These are phyloP conservation scores for Phytophthora nicotianae DNA, from an alignment of 352 stramenopile species.

Conservation along the genomic window DNA sequence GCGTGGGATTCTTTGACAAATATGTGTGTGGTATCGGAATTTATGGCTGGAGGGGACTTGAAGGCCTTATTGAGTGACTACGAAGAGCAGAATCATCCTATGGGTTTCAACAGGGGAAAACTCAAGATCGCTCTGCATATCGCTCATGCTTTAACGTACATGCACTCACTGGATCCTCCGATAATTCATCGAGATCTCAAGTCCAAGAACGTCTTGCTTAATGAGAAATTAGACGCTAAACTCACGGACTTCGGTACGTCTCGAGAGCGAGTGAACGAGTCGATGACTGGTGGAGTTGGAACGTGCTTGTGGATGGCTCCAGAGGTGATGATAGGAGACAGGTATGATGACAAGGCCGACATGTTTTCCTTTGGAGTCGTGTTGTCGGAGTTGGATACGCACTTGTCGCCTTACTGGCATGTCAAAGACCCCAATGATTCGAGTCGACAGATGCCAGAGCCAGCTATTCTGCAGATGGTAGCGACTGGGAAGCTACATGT, in stretches of 20 bases:
- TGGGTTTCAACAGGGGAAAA: constrained; percentile 43
- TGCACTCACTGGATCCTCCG: constrained; percentile 43
- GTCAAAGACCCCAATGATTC: constrained; percentile 34
- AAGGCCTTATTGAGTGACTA: constrained; percentile 41
- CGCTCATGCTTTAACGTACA: constrained; percentile 42
- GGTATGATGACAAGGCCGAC: constrained; percentile 47
- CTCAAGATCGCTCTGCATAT: constrained; percentile 44
- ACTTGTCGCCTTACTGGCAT: constrained; percentile 34
- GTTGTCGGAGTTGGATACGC: constrained; percentile 40
- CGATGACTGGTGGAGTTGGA: constrained; percentile 43
- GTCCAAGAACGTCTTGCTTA: constrained; percentile 57
- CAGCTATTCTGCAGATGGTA: constrained; percentile 53
- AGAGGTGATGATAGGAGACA: constrained; percentile 45
- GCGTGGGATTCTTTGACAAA: constrained; percentile 54
- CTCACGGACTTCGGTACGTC: constrained; percentile 52
- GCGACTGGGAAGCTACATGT: constrained; percentile 48
- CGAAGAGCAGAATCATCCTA: constrained; percentile 19
- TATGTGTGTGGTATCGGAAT: constrained; percentile 60
- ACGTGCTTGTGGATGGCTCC: constrained; percentile 51
- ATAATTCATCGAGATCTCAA: constrained; percentile 61
- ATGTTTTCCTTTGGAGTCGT: constrained; percentile 56
- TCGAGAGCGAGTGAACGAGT: constrained; percentile 31
- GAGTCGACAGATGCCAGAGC: constrained; percentile 34
- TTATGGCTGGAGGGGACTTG: constrained; percentile 61
- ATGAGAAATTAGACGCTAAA: constrained; percentile 41